A percentile compares a stretch with the other conserved stretches of the same genome.
These are phyloP conservation scores for Parafenestella ontariensis DNA, from an alignment of 2,329 filamentous ascomycete species.

Conservation along the genomic window DNA sequence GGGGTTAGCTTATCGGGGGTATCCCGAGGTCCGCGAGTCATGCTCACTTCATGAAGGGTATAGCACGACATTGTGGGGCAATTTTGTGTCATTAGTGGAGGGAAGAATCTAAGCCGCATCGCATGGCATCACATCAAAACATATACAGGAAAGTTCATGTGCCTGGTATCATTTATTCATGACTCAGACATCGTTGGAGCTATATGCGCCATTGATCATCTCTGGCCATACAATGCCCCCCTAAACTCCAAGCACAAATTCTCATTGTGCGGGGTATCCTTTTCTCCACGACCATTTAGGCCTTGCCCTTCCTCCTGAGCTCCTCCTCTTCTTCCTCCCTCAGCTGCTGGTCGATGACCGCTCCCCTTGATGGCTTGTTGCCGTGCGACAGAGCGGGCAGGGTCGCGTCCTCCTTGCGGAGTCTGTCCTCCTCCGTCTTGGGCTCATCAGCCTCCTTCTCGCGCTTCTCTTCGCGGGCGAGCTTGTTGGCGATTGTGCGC, in stretches of 20 bases:
- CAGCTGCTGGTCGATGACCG: constrained; percentile 73
- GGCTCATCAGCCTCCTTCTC: constrained; percentile 50
- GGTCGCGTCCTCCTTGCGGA: constrained; percentile 66
- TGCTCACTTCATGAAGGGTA: constrained; percentile 12
- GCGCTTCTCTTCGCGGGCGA: constrained; percentile 67
- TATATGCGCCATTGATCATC: constrained; percentile 12
- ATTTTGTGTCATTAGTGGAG: constrained; percentile 8
- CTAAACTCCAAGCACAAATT: constrained; percentile 12
- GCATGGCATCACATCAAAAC: neutral
- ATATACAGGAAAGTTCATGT: constrained; percentile 1
- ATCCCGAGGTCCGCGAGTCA: constrained; percentile 28
- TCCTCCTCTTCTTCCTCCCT: constrained; percentile 71
- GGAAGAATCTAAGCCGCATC: neutral
- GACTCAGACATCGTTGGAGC: constrained; percentile 7
- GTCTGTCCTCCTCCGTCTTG: constrained; percentile 43
- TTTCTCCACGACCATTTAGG: constrained; percentile 12
- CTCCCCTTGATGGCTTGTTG: constrained; percentile 75
- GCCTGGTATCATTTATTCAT: constrained; percentile 8
- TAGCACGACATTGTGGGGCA: constrained; percentile 18
- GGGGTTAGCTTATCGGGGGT: constrained; percentile 7
- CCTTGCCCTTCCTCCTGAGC: constrained; percentile 66
- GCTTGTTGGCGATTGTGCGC: constrained; percentile 73
- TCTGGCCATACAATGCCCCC: constrained; percentile 5
- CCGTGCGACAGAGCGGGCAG: constrained; percentile 68
- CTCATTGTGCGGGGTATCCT: constrained; percentile 19